Evolutionary conservation across 2,329 filamentous ascomycete genomes (phyloP).

Genomic region (Fusarium xyrophilum): DNA sequence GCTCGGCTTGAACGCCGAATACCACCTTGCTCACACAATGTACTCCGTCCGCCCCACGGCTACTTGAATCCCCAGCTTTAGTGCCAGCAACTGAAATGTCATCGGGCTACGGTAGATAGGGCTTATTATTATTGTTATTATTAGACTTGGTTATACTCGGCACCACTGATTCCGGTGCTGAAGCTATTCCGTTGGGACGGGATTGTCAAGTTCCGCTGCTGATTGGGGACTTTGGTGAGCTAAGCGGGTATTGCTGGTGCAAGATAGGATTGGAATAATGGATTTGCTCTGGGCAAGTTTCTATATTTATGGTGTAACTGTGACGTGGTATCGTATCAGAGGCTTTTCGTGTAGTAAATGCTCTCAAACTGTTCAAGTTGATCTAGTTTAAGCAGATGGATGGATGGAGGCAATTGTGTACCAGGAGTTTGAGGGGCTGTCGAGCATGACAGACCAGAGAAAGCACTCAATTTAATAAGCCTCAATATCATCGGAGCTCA

Average conservation of each 20-base stretch:
- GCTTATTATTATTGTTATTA: too few species aligned
- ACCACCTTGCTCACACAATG: not conserved
- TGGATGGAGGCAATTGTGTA: not conserved
- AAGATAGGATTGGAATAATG: not conserved
- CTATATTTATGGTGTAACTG: not conserved
- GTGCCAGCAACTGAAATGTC: not conserved
- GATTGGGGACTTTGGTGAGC: not conserved
- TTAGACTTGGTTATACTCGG: not conserved
- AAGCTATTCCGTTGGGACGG: not conserved
- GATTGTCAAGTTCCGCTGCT: conserved; percentile 8
- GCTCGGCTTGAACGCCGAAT: conserved; percentile 16
- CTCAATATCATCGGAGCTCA: not conserved
- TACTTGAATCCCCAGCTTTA: not conserved
- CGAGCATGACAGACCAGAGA: not conserved
- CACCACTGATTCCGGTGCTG: not conserved
- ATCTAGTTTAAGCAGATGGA: rapidly evolving
- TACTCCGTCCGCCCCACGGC: conserved; percentile 14
- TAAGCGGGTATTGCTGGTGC: not conserved
- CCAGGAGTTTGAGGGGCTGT: rapidly evolving
- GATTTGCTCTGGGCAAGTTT: too few species aligned
- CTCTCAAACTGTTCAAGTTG: not conserved
- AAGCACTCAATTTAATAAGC: not conserved
- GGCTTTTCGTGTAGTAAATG: not conserved
- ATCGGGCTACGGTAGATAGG: not conserved
- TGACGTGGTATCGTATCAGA: not conserved